Evolutionary conservation across 2,329 filamentous ascomycete species (phyloP).

Genomic region (Cladorrhinum sp.): DNA sequence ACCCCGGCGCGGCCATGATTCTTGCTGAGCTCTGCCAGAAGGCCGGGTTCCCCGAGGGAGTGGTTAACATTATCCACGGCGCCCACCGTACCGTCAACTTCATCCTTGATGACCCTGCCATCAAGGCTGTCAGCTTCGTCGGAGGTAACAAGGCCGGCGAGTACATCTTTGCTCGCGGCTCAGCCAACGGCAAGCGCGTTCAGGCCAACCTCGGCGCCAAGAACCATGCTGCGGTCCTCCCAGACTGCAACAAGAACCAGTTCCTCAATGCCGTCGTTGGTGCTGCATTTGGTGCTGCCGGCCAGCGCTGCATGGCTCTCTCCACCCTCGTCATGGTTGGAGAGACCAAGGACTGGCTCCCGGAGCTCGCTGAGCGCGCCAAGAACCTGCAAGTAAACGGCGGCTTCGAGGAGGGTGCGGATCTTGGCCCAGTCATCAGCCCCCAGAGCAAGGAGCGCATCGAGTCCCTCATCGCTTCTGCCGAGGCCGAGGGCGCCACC

Average conservation of each 20-base stretch:
- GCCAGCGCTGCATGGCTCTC: conserved; percentile 83
- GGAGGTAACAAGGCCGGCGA: conserved; percentile 85
- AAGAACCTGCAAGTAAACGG: conserved; percentile 72
- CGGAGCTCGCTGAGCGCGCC: conserved; percentile 73
- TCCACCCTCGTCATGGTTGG: conserved; percentile 81
- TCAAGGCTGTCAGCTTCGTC: conserved; percentile 86
- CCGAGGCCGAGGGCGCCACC: conserved; percentile 76
- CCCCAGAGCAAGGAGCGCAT: conserved; percentile 77
- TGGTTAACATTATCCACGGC: conserved; percentile 80
- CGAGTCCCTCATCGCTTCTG: conserved; percentile 69
- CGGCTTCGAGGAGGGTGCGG: conserved; percentile 76
- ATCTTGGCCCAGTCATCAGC: conserved; percentile 79
- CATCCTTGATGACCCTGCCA: conserved; percentile 77
- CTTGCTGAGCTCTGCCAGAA: conserved; percentile 75
- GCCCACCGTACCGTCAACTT: conserved; percentile 80
- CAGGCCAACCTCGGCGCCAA: conserved; percentile 86
- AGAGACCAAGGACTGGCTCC: conserved; percentile 79
- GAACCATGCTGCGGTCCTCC: conserved; percentile 81
- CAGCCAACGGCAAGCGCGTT: conserved; percentile 82
- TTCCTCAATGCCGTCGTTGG: conserved; percentile 80
- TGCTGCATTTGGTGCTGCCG: conserved; percentile 80
- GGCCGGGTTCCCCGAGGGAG: conserved; percentile 77
- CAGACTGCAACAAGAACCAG: conserved; percentile 88
- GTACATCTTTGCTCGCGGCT: conserved; percentile 77
- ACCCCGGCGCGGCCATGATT: conserved; percentile 82